Conservation (phyloP, 495 filamentous ascomycete genomes). For the Neurospora africana region DNA sequence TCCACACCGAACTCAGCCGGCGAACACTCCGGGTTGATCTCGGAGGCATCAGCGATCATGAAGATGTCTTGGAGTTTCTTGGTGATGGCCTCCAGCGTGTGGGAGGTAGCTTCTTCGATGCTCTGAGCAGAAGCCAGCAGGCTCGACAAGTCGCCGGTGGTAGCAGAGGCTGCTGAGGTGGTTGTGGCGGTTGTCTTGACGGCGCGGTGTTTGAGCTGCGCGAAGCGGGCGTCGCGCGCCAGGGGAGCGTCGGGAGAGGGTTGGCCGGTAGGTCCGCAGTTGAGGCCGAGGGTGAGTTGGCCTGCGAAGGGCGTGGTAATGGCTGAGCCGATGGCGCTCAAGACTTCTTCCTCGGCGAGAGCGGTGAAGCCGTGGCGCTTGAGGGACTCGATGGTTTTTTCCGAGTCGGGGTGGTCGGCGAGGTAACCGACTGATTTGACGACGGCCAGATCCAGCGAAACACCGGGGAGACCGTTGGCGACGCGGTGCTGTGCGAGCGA, state of each 20-base stretch:
- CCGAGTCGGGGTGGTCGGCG: slow-evolving; percentile 10
- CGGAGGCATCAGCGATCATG: slow-evolving; percentile 20
- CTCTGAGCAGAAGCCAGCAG: slow-evolving; percentile 3
- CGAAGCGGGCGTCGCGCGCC: slow-evolving; percentile 11
- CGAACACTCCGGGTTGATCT: slow-evolving; percentile 17
- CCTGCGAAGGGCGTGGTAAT: slow-evolving; percentile 16
- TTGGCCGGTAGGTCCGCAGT: slow-evolving; percentile 12
- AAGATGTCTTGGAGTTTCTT: slow-evolving; percentile 26
- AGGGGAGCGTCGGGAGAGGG: slow-evolving; percentile 1
- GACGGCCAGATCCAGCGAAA: slow-evolving; percentile 34
- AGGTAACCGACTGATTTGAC: slow-evolving; percentile 29
- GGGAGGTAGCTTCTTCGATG: slow-evolving; percentile 2
- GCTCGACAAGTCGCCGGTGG: slow-evolving; percentile 1
- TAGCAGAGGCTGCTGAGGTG: background rate
- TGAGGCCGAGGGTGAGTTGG: slow-evolving; percentile 12
- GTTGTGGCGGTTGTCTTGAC: background rate
- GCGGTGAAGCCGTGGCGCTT: slow-evolving; percentile 14
- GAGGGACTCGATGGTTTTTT: slow-evolving; percentile 12
- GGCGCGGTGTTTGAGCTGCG: slow-evolving; percentile 7
- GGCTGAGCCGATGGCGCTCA: slow-evolving; percentile 13
- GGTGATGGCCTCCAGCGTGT: slow-evolving; percentile 7
- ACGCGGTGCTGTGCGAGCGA: slow-evolving; percentile 14
- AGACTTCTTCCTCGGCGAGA: slow-evolving; percentile 13
- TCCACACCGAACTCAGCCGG: slow-evolving; percentile 33
- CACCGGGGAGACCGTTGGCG: slow-evolving; percentile 19